These are phyloP conservation scores for Suhomyces prunicola DNA, from an alignment of 805 yeast genomes.

Conservation along the genomic window DNA sequence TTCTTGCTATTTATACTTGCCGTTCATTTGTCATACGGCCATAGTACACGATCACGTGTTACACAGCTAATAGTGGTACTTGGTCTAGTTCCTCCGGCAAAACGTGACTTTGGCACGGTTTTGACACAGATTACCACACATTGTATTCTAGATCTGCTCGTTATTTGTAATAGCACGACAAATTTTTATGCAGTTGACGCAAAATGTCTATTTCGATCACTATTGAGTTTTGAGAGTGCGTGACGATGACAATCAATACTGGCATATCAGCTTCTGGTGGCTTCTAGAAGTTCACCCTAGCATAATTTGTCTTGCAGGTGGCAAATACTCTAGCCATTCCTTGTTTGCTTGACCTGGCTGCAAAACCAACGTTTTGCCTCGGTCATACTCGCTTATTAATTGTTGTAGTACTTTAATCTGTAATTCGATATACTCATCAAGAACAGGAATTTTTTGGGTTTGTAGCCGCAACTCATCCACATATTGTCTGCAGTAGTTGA, in stretches of 20 bases:
- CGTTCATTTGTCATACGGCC: not conserved
- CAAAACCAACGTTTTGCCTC: constrained; percentile 6
- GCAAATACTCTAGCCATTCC: constrained; percentile 13
- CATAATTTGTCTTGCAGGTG: not conserved
- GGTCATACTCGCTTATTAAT: constrained; percentile 8
- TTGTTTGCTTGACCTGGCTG: constrained; percentile 11
- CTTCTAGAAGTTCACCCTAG: not conserved
- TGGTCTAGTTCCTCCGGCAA: not conserved
- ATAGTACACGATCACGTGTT: not conserved
- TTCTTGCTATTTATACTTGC: not conserved
- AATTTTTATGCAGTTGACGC: not conserved
- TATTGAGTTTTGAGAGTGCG: not conserved
- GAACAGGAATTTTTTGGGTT: not conserved
- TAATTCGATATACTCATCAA: not conserved
- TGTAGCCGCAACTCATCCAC: not conserved
- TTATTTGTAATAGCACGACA: not conserved
- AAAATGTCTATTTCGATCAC: not conserved
- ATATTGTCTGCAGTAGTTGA: not conserved
- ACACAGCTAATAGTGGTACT: not conserved
- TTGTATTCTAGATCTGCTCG: not conserved
- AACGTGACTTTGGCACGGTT: not conserved
- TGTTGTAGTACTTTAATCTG: constrained; percentile 3
- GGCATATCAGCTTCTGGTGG: not conserved
- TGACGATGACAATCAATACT: not conserved
- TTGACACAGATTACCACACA: not conserved